Evolutionary conservation across 2,329 filamentous ascomycete genomes (phyloP).

Genomic region (Elsinoe australis): DNA sequence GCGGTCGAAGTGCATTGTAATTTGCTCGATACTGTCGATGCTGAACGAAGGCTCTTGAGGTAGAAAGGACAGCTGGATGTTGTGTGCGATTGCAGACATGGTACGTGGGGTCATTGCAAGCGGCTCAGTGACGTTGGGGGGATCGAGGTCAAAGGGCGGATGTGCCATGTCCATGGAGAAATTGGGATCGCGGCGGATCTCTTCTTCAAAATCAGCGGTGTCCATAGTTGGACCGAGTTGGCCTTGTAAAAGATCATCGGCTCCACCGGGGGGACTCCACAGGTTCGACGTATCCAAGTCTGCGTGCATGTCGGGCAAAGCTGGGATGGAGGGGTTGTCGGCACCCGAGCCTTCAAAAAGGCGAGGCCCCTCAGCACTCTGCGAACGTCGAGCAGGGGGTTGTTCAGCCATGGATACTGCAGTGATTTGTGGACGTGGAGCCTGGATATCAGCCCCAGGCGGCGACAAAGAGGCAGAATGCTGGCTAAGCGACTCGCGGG

Average conservation of each 20-base stretch:
- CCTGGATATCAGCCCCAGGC: not conserved
- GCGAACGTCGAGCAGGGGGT: too few relatives aligned
- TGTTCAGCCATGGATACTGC: too few relatives aligned
- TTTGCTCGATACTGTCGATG: slow-evolving; percentile 47
- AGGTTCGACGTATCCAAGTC: not conserved
- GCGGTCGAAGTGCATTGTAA: slow-evolving; percentile 56
- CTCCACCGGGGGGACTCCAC: not conserved
- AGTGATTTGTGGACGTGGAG: too few relatives aligned
- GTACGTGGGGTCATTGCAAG: slow-evolving; percentile 18
- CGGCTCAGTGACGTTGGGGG: slow-evolving; percentile 9
- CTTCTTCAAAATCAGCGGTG: slow-evolving; percentile 7
- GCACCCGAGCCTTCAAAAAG: too few relatives aligned
- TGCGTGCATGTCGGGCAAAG: not conserved
- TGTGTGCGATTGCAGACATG: not conserved
- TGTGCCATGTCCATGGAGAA: slow-evolving; percentile 1
- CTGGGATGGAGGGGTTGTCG: too few relatives aligned
- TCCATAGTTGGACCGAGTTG: not conserved
- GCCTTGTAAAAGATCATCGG: not conserved
- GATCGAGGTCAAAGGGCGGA: not conserved
- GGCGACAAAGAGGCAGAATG: slow-evolving; percentile 2
- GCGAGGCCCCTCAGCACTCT: too few relatives aligned
- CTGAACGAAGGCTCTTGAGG: slow-evolving; percentile 26
- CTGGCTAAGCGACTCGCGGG: not conserved
- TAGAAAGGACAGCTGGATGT: slow-evolving; percentile 4
- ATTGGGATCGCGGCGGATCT: not conserved